Evolutionary conservation across 2,329 filamentous ascomycete genomes (phyloP), one percentile per base, ranked within the genome.

Genomic region (Sporothrix globosa): DNA sequence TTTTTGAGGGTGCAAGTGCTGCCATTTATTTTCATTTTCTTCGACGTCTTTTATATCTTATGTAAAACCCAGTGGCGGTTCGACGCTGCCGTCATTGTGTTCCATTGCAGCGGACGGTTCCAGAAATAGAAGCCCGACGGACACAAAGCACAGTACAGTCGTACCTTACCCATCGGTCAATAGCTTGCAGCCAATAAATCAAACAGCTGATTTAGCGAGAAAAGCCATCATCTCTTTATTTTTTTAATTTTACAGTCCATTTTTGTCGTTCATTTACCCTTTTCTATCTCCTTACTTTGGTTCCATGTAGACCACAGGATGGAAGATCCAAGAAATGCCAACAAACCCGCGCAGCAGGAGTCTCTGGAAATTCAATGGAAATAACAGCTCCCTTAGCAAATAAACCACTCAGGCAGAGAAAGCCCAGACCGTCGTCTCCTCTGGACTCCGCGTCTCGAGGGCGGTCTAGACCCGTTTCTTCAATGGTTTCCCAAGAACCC

Each of bases 381-480:
- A 48, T 48, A 61, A 46, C 58, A 14, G 9, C 4, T 2, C 17
- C 34, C 3, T 54, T 9, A 30, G 24, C 21, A 6, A 27, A 30
- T 10, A 46, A n/a, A 21, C 17, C 48, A 52, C 14, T 52, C 41
- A 14, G 17, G n/a, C 10, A 48, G 14, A 34, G 34, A 34, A 34
- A 7, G 60, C 24, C 60, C 60, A 65, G 60, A 65, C 39, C 58
- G 58, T 39, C n/a, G 39, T 27, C 19, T 19, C 34, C 39, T 61
- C 58, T 41, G n/a, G n/a, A 1, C 58, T 63, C 58, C 39, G 39
- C 58, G 58, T 63, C 39, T 63, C 60, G 21, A 46, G 60, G 41
- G 41, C 21, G 60, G 34, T 65, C 60, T 65, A 65, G 60, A 65
- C 60, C 60, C 44, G 24, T 63, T 63, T 46, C 39, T 30, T 48